Base-by-base conservation (phyloP, 768 basidiomycete species). In the Pholiota molesta region DNA sequence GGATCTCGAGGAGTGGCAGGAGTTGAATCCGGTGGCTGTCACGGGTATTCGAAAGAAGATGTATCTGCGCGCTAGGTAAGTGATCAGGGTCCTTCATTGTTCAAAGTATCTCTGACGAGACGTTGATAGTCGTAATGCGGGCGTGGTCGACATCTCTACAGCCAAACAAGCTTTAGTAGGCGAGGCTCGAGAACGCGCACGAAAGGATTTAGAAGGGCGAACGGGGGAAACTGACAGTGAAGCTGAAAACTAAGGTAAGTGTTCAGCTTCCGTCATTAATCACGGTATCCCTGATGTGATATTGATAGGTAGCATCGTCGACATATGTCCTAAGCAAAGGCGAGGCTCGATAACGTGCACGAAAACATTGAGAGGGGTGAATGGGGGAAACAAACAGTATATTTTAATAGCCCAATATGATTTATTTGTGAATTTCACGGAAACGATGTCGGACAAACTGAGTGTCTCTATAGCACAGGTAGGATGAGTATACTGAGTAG, bases 191-290 rank as follows among this genome's bases (percentile, higher is more conserved):
- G 37, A 55, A 23, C 9, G 55, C 1, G 55, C 39, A 26, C 39
- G 39, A 2, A 17, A 55, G 5, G 39, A 55, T 9, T 17, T 55
- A 23, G 55, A 55, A n/a, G 55, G 55, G 6, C 17, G 39, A 19
- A 55, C 39, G 6, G 55, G 55, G 19, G 55, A 55, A 55, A 55
- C 55, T 1, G 55, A 55, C 13, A 55, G 55, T 55, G 39, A 55
- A 19, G 55, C 37, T 8, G 55, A 55, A 16, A 37, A 33, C 3
- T 40, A 17, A 40, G 3, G 10, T 13, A 17, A n/a, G n/a, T n/a
- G n/a, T n/a, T n/a, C n/a, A n/a, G n/a, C n/a, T n/a, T n/a, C n/a
- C n/a, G n/a, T n/a, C n/a, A n/a, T n/a, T n/a, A n/a, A n/a, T n/a
- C n/a, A n/a, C n/a, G n/a, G n/a, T n/a, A n/a, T n/a, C n/a, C n/a